Evolutionary conservation across 495 filamentous ascomycete species (phyloP).

Genomic region (Aspergillus diversus): DNA sequence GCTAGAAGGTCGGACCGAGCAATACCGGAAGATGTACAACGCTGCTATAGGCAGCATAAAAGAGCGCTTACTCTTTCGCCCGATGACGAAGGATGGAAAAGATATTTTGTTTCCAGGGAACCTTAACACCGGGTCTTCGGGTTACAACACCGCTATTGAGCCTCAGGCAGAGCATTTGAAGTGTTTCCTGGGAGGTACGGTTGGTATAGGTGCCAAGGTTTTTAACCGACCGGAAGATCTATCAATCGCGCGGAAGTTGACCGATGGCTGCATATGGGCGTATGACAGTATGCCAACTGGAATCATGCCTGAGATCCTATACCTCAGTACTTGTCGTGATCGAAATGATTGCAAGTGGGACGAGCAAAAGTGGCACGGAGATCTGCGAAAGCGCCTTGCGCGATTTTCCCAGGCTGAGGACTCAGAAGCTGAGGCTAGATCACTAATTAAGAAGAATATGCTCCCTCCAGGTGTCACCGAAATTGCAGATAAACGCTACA

Average conservation of each 20-base stretch:
- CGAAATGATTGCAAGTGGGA: conserved; percentile 58
- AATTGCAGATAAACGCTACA: conserved; percentile 64
- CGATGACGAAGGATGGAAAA: conserved; percentile 72
- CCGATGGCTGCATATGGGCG: conserved; percentile 63
- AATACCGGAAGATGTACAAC: conserved; percentile 82
- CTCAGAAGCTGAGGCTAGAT: conserved; percentile 38
- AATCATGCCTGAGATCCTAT: conserved; percentile 64
- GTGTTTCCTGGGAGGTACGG: conserved; percentile 65
- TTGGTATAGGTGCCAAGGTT: conserved; percentile 61
- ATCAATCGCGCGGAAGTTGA: conserved; percentile 55
- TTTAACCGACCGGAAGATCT: conserved; percentile 60
- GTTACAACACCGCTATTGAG: conserved; percentile 27
- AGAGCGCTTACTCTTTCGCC: conserved; percentile 78
- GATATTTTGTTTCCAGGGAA: conserved; percentile 79
- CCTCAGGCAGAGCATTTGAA: conserved; percentile 59
- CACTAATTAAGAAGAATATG: conserved; percentile 46
- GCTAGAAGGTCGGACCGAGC: conserved; percentile 74
- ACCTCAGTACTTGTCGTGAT: conserved; percentile 54
- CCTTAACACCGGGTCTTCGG: conserved; percentile 22
- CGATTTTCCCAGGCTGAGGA: conserved; percentile 26
- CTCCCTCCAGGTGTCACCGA: conserved; percentile 62
- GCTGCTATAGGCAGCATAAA: conserved; percentile 69
- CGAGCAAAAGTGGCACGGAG: conserved; percentile 51
- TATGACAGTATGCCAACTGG: conserved; percentile 60
- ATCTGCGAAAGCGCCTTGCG: conserved; percentile 33